Percentiles rank a stretch among this genome's conserved stretches.
phyloP scores from a whole-genome alignment of 2,329 filamentous ascomycete genomes.

The Coniella vitis region DNA sequence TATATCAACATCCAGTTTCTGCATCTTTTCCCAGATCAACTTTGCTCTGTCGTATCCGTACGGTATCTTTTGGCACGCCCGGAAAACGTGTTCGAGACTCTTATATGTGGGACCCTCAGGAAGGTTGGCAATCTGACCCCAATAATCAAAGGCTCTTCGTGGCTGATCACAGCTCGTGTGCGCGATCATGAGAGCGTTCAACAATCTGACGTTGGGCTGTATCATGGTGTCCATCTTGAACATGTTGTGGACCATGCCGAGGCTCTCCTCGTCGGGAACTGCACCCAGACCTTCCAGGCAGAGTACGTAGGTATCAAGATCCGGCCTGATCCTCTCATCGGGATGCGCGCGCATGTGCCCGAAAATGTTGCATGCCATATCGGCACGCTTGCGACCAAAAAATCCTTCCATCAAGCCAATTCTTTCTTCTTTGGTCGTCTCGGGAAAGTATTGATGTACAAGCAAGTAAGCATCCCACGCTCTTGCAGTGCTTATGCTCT shows the following conservation, averaged over 20 bases:
- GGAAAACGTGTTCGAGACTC: slow-evolving; percentile 74
- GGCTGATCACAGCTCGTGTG: slow-evolving; percentile 65
- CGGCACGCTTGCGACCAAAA: slow-evolving; percentile 67
- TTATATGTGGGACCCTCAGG: slow-evolving; percentile 81
- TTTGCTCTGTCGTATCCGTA: slow-evolving; percentile 54
- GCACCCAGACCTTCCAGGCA: slow-evolving; percentile 70
- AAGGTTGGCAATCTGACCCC: slow-evolving; percentile 75
- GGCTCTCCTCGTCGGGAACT: slow-evolving; percentile 53
- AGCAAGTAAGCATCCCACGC: slow-evolving; percentile 61
- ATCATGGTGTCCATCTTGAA: slow-evolving; percentile 85
- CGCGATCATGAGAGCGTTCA: slow-evolving; percentile 82
- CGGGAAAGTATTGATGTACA: slow-evolving; percentile 57
- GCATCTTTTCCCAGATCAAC: slow-evolving; percentile 64
- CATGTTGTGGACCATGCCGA: slow-evolving; percentile 83
- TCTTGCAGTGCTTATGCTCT: slow-evolving; percentile 52
- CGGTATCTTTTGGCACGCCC: slow-evolving; percentile 61
- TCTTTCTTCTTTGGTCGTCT: slow-evolving; percentile 58
- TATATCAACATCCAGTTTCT: slow-evolving; percentile 70
- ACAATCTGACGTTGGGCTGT: slow-evolving; percentile 66
- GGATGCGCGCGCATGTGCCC: slow-evolving; percentile 85
- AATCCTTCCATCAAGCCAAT: slow-evolving; percentile 74
- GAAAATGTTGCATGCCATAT: slow-evolving; percentile 83
- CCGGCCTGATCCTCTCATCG: slow-evolving; percentile 57
- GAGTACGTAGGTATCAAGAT: slow-evolving; percentile 65
- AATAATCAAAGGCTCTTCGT: slow-evolving; percentile 66